Evolutionary conservation across 768 basidiomycete species (phyloP).

Genomic region (Lentinula detonsa): DNA sequence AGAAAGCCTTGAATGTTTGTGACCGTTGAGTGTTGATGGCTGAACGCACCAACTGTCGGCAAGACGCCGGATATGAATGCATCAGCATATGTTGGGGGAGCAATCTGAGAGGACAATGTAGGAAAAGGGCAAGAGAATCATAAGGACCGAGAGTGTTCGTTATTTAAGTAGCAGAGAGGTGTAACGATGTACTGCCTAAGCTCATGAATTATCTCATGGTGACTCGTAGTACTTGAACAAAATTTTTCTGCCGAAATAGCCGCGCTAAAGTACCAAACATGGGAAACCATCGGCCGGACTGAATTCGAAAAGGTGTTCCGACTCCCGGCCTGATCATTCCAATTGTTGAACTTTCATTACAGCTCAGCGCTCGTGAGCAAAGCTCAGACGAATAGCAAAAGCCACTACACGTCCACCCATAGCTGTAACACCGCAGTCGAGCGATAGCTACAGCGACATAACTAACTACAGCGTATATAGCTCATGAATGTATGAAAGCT

Average conservation of each 20-base stretch:
- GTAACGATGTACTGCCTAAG: neutral
- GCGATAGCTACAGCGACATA: neutral
- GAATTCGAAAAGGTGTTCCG: neutral
- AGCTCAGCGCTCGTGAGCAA: neutral
- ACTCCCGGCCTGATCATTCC: neutral
- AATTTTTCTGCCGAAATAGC: neutral
- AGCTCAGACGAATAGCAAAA: slow-evolving; percentile 1
- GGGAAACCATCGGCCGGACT: neutral
- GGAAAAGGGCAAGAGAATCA: neutral
- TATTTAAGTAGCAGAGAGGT: neutral
- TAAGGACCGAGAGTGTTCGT: neutral
- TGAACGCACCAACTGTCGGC: slow-evolving; percentile 25
- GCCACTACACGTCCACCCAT: neutral
- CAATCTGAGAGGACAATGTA: neutral
- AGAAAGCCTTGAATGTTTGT: slow-evolving; percentile 43
- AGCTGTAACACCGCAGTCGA: neutral
- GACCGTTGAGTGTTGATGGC: slow-evolving; percentile 28
- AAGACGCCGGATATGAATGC: slow-evolving; percentile 28
- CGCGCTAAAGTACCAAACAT: neutral
- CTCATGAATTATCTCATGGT: neutral
- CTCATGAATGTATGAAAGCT: neutral
- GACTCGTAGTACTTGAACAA: neutral
- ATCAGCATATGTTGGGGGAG: slow-evolving; percentile 19
- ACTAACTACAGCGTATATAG: neutral
- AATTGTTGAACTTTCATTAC: neutral